phyloP scores from a whole-genome alignment of 2,329 filamentous ascomycete genomes.

The Fusarium pilosicola region DNA sequence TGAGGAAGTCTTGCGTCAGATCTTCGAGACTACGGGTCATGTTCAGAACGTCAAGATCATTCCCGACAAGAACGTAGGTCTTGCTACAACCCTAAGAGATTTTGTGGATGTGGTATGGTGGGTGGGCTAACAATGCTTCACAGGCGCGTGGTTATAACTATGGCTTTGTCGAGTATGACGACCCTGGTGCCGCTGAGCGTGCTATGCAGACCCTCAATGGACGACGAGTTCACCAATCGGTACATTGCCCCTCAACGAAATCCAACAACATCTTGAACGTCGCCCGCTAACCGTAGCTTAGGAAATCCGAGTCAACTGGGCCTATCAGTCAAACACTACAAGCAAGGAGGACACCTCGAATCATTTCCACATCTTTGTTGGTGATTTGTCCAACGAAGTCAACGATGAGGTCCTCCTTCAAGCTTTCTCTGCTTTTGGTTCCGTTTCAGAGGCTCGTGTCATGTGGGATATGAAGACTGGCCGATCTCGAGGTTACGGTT shows the following conservation, averaged over 20 bases:
- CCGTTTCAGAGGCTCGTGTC: conserved; percentile 95
- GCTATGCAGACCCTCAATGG: conserved; percentile 98
- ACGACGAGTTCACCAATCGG: conserved; percentile 92
- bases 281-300: conserved; percentile 52
- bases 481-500: conserved; percentile 95
- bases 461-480: conserved; percentile 99
- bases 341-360: conserved; percentile 98
- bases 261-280: conserved; percentile 3
- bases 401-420: conserved; percentile 95
- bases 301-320: conserved; percentile 99
- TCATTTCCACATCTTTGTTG: conserved; percentile 99
- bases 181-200: conserved; percentile 93
- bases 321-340: conserved; percentile 93
- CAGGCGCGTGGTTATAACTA: conserved; percentile 98
- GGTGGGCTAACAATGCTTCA: conserved; percentile 38
- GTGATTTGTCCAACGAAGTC: conserved; percentile 97
- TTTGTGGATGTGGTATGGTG: conserved; percentile 6
- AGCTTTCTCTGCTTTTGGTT: conserved; percentile 95
- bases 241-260: conserved; percentile 53
- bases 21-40: conserved; percentile 98
- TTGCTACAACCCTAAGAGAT: neutral
- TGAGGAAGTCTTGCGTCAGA: conserved; percentile 95
- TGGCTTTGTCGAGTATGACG: conserved; percentile 98
- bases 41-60: conserved; percentile 99
- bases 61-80: conserved; percentile 96